Base-by-base conservation (phyloP, 345 rosid species). In the Syzygium aqueum region DNA sequence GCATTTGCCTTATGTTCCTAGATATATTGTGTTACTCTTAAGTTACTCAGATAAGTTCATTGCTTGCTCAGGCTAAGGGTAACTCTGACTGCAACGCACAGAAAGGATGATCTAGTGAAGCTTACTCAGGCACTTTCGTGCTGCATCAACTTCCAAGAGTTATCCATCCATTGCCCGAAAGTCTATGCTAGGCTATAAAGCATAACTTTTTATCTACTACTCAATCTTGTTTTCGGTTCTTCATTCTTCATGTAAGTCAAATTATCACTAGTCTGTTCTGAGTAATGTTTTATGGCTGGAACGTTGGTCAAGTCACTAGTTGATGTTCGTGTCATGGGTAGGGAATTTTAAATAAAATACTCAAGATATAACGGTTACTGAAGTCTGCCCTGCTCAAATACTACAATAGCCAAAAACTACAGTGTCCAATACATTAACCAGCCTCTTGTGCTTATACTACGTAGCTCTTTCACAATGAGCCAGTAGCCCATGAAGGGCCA, bases 71-170 rank as follows among this genome's bases (percentile, higher is more conserved):
- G 99, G 92, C 92, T 97, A 86, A 93, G 99, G 37, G 94, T 97
- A 25, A 94, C 98, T 85, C 89, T 97, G 27, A 88, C 93, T 85
- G 96, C 99, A 80, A 90, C 94, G 7, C 99, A 96, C 90, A 93
- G 96, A 1, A 57, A 88, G 15, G 98, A 94, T 37, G 99, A 97
- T 91, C 87, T 96, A 91, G 93, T 92, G 96, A 94, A 94, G 92
- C 95, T 97, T 78, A 86, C 92, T 57, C 78, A 91, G 53, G 94
- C 97, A 8, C 92, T 96, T 43, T 92, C 97, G 78, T 15, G 88
- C 86, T 93, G 93, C 89, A 91, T 95, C 85, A 92, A 90, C 87
- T 89, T 95, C 50, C 89, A 89, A 89, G 96, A 92, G 9, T 59
- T 88, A 83, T 84, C 77, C 53, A 86, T 77, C 86, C 84, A 49